These are phyloP conservation scores for Arabis hirsuta DNA, from an alignment of 345 rosid genomes.

Conservation along the genomic window DNA sequence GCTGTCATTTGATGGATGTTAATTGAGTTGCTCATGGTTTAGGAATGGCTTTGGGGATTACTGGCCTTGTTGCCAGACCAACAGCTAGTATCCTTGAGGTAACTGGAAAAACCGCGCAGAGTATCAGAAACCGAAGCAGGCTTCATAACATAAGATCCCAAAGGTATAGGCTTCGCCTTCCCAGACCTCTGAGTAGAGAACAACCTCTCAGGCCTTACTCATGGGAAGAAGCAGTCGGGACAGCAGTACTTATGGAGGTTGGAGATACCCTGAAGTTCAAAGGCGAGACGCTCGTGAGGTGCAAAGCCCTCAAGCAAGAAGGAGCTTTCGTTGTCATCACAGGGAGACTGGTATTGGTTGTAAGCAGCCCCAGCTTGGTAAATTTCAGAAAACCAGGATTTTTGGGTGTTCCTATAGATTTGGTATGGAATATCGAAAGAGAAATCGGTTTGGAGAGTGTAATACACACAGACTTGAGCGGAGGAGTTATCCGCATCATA, in stretches of 20 bases:
- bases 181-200: constrained; percentile 78
- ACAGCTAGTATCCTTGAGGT: constrained; percentile 96
- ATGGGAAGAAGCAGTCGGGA: constrained; percentile 93
- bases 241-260: constrained; percentile 66
- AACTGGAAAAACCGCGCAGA: constrained; percentile 90
- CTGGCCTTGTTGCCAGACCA: constrained; percentile 97
- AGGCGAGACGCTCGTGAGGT: constrained; percentile 63
- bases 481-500: constrained; percentile 66
- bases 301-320: constrained; percentile 74
- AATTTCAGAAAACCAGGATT: constrained; percentile 68
- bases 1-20: constrained; percentile 6
- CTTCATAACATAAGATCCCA: constrained; percentile 63
- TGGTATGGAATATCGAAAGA: constrained; percentile 72
- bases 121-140: constrained; percentile 86
- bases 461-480: constrained; percentile 63
- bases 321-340: constrained; percentile 74
- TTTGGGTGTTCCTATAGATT: constrained; percentile 66
- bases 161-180: constrained; percentile 68
- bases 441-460: constrained; percentile 76
- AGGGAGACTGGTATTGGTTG: constrained; percentile 60
- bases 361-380: constrained; percentile 68
- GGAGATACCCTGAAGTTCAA: constrained; percentile 64
- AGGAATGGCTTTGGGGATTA: constrained; percentile 87
- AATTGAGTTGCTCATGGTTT: constrained; percentile 30
- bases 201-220: constrained; percentile 83